Conservation (phyloP, 1,284 basidiomycete species). For the Heterobasidion parviporum region DNA sequence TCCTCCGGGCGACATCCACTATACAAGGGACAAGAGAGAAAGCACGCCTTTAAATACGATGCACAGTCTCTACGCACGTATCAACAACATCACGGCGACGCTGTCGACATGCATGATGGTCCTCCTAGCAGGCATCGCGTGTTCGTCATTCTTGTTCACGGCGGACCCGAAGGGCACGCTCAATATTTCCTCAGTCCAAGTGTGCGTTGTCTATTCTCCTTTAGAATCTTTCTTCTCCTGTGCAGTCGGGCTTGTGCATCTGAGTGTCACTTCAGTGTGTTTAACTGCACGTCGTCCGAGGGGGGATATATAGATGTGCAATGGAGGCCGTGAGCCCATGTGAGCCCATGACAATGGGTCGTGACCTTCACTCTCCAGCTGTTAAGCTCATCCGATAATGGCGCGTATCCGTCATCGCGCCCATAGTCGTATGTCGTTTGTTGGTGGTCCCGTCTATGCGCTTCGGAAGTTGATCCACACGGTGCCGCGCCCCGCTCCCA, state of each 20-base stretch:
- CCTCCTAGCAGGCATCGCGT: constrained; percentile 65
- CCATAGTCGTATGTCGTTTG: not conserved
- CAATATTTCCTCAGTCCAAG: constrained; percentile 54
- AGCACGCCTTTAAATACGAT: constrained; percentile 24
- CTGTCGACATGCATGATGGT: constrained; percentile 75
- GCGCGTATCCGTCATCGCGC: not conserved
- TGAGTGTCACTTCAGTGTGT: not conserved
- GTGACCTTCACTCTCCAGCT: not conserved
- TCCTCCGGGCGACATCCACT: not conserved
- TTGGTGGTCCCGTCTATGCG: not conserved
- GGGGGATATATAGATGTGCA: not conserved
- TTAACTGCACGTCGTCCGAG: not conserved
- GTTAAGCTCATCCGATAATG: not conserved
- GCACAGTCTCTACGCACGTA: constrained; percentile 60
- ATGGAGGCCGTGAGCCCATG: not conserved
- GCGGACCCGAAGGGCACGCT: constrained; percentile 51
- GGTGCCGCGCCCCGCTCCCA: not conserved
- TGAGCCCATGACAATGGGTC: not conserved
- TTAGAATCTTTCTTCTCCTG: not conserved
- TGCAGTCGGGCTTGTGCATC: too few species aligned
- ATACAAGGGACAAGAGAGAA: not conserved
- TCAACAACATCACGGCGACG: constrained; percentile 68
- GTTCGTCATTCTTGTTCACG: constrained; percentile 61
- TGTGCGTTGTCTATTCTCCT: constrained; percentile 35
- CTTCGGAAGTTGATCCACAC: not conserved